Evolutionary conservation across 2,329 filamentous ascomycete genomes (phyloP), one percentile per base, ranked within the genome.

Genomic region (Curvularia lunata): DNA sequence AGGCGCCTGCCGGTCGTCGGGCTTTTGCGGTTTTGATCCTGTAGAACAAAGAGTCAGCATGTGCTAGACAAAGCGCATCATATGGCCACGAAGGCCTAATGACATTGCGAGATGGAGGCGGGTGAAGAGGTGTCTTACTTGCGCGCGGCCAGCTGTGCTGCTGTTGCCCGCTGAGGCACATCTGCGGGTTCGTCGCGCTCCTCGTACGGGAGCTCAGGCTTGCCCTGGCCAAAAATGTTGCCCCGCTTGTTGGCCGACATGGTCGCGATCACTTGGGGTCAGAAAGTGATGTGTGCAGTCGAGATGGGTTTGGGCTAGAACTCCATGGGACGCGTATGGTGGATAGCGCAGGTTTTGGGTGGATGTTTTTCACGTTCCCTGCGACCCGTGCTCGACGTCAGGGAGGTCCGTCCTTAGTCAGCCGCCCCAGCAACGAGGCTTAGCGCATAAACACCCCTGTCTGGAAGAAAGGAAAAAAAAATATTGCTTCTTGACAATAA

Each of bases 141-240:
- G 76, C 83, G 80, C 58, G 72, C 75, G 30, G 83, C 83, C 73
- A 85, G 49, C 73, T 85, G 83, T 38, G 83, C 82, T 38, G 83
- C 83, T 27, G 82, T 85, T 32, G 83, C 83, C 72, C 78, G 79
- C 65, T 80, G 77, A 25, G 80, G 79, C 64, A 77, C 75, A 2
- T 84, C 82, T 46, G 77, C 77, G 27, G 75, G 76, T 48, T 75
- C 74, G 32, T 68, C 63, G 45, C 64, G 62, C 40, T 72, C 70
- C 49, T 70, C 62, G 57, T 72, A 73, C 10, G 68, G 69, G 12
- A 50, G 27, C 46, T 73, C 72, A 18, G 65, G 62, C 51, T 63
- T 64, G 48, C 72, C 72, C 62, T 75, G 72, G 32, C 56, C 62
- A 52, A 71, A 74, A 18, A 67, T 60, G 51, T 62, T 68, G 9